Conservation (phyloP, 768 basidiomycete genomes). For the Hygrocybe punicea region DNA sequence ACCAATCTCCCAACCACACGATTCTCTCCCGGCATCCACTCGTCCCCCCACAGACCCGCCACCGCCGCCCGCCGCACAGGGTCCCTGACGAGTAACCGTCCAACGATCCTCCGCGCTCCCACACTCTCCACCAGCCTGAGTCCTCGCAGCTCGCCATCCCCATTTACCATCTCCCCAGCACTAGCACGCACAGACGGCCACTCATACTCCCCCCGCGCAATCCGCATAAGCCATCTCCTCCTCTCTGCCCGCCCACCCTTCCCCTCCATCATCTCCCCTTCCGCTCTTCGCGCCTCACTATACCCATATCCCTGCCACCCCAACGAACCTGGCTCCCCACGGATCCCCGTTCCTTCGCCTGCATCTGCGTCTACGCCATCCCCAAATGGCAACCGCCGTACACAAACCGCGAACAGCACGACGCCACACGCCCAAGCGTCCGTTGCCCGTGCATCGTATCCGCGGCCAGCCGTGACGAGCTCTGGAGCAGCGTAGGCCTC, state of each 20-base stretch:
- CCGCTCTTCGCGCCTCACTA: conserved; percentile 11
- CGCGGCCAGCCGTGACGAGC: conserved; percentile 45
- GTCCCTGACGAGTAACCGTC: conserved; percentile 64
- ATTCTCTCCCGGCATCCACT: conserved; percentile 41
- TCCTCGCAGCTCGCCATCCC: conserved; percentile 36
- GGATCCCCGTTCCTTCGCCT: conserved; percentile 39
- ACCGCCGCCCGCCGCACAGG: conserved; percentile 60
- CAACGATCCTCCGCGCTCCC: conserved; percentile 55
- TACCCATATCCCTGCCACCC: conserved; percentile 20
- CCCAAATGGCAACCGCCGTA: conserved; percentile 72
- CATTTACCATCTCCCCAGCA: conserved; percentile 2
- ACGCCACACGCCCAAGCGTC: conserved; percentile 69
- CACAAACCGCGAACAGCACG: conserved; percentile 65
- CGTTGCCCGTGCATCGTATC: conserved; percentile 46
- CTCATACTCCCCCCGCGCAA: conserved; percentile 73
- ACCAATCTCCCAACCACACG: conserved; percentile 10
- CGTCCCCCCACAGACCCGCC: conserved; percentile 59
- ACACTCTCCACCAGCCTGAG: conserved; percentile 36
- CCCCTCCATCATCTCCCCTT: conserved; percentile 24
- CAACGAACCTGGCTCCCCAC: conserved; percentile 32
- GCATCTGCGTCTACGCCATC: conserved; percentile 37
- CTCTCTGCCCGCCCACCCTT: conserved; percentile 34
- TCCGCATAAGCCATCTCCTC: conserved; percentile 66
- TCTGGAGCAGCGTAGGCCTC: conserved; percentile 88
- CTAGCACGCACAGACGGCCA: conserved; percentile 49